phyloP scores from a whole-genome alignment of 768 basidiomycete genomes.

The Sutorius australiensis region DNA sequence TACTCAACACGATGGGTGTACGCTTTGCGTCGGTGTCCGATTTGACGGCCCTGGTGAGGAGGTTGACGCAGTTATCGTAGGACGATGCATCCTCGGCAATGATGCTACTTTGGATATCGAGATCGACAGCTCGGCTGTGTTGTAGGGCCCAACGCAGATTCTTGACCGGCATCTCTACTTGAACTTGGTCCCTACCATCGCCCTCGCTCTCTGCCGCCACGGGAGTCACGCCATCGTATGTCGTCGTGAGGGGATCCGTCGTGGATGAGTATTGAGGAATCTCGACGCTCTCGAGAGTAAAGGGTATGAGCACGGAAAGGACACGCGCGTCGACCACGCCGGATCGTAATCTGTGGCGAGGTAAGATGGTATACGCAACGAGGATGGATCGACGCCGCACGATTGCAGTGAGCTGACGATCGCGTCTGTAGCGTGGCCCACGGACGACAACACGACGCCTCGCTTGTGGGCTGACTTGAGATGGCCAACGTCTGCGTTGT shows the following conservation, averaged over 20 bases:
- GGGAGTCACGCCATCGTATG: slow-evolving; percentile 48
- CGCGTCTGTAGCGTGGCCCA: slow-evolving; percentile 33
- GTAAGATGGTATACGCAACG: neutral
- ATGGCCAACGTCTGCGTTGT: slow-evolving; percentile 38
- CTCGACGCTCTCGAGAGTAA: slow-evolving; percentile 48
- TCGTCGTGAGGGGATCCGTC: slow-evolving; percentile 40
- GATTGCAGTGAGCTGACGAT: slow-evolving; percentile 41
- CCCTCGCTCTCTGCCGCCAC: slow-evolving; percentile 24
- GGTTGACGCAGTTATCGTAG: slow-evolving; percentile 67
- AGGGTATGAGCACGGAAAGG: slow-evolving; percentile 59
- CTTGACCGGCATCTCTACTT: slow-evolving; percentile 41
- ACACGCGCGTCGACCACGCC: slow-evolving; percentile 35
- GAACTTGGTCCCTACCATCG: slow-evolving; percentile 9
- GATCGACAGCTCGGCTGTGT: slow-evolving; percentile 61
- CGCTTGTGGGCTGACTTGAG: slow-evolving; percentile 47
- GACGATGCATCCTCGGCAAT: slow-evolving; percentile 44
- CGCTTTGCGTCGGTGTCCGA: slow-evolving; percentile 29
- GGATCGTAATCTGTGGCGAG: slow-evolving; percentile 15
- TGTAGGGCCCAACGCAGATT: slow-evolving; percentile 66
- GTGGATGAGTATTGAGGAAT: slow-evolving; percentile 35
- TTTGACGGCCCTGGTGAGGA: slow-evolving; percentile 58
- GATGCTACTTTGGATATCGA: slow-evolving; percentile 59
- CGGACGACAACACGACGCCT: slow-evolving; percentile 57
- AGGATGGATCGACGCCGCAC: slow-evolving; percentile 24
- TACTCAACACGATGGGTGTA: slow-evolving; percentile 67